Conservation (phyloP, 2,329 filamentous ascomycete species). For the Chaetomium globosum region DNA sequence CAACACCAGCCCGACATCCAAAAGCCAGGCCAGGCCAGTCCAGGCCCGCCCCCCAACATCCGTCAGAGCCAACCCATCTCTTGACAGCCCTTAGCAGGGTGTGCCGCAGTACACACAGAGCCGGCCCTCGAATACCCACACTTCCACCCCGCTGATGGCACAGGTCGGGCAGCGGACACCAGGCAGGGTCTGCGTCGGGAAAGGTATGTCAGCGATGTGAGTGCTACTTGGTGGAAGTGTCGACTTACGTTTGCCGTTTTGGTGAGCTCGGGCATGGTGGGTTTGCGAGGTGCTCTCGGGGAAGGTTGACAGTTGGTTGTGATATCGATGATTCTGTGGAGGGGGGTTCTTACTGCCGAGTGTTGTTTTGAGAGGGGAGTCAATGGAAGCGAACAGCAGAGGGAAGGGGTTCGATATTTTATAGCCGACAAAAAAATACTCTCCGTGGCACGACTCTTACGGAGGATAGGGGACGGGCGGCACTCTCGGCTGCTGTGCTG, state of each 20-base stretch:
- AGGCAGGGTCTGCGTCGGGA: conserved; percentile 40
- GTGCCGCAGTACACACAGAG: conserved; percentile 44
- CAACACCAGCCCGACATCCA: too few species aligned
- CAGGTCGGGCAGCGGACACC: conserved; percentile 58
- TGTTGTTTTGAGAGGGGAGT: neutral
- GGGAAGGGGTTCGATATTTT: neutral
- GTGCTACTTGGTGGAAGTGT: neutral
- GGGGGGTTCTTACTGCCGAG: neutral
- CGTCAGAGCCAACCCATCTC: neutral
- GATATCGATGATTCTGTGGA: neutral
- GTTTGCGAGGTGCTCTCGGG: neutral
- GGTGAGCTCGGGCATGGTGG: neutral
- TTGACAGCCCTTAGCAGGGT: neutral
- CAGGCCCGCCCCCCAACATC: too few species aligned
- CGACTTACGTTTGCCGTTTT: conserved; percentile 1
- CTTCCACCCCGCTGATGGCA: conserved; percentile 52
- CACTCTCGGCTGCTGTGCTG: neutral
- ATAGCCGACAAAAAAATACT: neutral
- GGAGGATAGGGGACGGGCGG: neutral
- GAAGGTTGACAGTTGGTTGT: neutral
- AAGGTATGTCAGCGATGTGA: neutral
- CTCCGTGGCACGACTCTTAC: neutral
- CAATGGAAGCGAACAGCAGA: neutral
- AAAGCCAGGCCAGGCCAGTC: too few species aligned
- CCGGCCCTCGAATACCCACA: conserved; percentile 59